Percentiles rank a stretch among this genome's conserved stretches.
These are phyloP conservation scores for Albifimbria verrucaria DNA, from an alignment of 2,329 filamentous ascomycete genomes.

Conservation along the genomic window DNA sequence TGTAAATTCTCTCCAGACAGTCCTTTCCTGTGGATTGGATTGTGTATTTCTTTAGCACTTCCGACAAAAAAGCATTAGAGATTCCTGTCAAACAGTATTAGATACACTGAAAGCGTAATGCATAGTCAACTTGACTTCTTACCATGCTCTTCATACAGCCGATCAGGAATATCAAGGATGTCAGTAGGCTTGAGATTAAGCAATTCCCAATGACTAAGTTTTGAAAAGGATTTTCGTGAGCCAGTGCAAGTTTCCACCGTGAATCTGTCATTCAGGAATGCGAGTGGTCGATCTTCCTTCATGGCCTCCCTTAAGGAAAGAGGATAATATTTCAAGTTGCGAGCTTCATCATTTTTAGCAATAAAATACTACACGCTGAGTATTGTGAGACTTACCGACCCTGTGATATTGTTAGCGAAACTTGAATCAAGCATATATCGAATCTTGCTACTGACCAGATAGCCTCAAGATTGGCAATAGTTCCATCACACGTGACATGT, in stretches of 20 bases:
- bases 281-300: constrained; percentile 30
- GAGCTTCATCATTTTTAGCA: constrained; percentile 24
- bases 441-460: constrained; percentile 27
- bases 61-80: constrained; percentile 30
- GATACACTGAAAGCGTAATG: neutral
- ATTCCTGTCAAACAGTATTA: constrained; percentile 14
- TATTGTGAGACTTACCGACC: constrained; percentile 19
- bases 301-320: constrained; percentile 31
- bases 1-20: constrained; percentile 26
- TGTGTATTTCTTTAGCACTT: constrained; percentile 16
- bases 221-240: constrained; percentile 25
- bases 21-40: constrained; percentile 40
- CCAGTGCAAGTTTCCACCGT: constrained; percentile 30
- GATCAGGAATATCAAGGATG: constrained; percentile 37
- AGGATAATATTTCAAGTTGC: constrained; percentile 46
- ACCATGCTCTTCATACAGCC: constrained; percentile 32
- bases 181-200: constrained; percentile 38
- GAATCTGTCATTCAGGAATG: constrained; percentile 34
- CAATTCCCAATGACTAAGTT: constrained; percentile 38
- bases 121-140: neutral
- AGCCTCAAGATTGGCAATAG: constrained; percentile 45
- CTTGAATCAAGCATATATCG: neutral
- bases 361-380: neutral
- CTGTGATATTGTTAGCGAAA: neutral
- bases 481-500: constrained; percentile 42